A percentile compares a stretch with the other conserved stretches of the same genome.
Conservation (phyloP, 202 grass and related monocot genomes). For the Zoysia matrella region DNA sequence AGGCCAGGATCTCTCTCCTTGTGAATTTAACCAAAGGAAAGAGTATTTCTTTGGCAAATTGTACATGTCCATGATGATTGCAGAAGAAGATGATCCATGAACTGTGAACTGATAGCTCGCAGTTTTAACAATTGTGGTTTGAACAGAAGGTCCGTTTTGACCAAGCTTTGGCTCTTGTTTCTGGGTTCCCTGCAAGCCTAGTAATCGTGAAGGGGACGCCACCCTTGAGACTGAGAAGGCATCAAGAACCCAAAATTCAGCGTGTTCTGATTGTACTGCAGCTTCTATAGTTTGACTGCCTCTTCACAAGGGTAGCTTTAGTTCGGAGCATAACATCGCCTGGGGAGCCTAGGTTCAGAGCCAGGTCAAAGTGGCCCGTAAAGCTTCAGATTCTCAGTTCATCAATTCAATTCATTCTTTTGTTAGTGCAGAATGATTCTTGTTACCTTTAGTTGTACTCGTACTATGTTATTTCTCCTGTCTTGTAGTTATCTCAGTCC, state of each 20-base stretch:
- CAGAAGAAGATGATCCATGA: slow-evolving; percentile 64
- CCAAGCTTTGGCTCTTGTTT: slow-evolving; percentile 19
- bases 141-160: slow-evolving; percentile 33
- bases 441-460: slow-evolving; percentile 50
- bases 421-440: slow-evolving; percentile 55
- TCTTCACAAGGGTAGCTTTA: neutral
- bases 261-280: neutral
- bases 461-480: slow-evolving; percentile 53
- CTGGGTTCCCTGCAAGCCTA: neutral
- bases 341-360: neutral
- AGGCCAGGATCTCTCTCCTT: slow-evolving; percentile 83
- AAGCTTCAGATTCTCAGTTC: slow-evolving; percentile 64
- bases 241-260: neutral
- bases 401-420: slow-evolving; percentile 87
- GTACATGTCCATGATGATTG: slow-evolving; percentile 68
- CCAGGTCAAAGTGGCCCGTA: slow-evolving; percentile 20
- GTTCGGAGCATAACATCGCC: slow-evolving; percentile 1
- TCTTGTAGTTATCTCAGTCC: slow-evolving; percentile 54
- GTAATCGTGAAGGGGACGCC: slow-evolving; percentile 2
- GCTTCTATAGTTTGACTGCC: slow-evolving; percentile 8
- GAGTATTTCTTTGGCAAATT: slow-evolving; percentile 77
- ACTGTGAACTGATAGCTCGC: slow-evolving; percentile 67
- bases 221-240: neutral
- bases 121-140: slow-evolving; percentile 50
- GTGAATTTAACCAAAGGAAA: slow-evolving; percentile 90